Evolutionary conservation across 345 rosid genomes (phyloP), one percentile per base, ranked within the genome.

Genomic region (Mangifera indica): DNA sequence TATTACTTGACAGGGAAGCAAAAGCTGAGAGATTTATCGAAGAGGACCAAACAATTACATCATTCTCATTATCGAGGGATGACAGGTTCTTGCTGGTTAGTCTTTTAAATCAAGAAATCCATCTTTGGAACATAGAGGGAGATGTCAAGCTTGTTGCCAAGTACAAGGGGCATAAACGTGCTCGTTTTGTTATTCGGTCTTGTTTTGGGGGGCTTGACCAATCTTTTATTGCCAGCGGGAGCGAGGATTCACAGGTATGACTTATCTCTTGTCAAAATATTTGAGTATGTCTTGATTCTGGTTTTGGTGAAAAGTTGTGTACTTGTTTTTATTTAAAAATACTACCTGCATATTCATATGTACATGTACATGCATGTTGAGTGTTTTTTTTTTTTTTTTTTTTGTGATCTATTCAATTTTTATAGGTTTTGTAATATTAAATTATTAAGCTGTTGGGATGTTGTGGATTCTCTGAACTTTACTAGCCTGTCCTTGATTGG

Each of bases 201-300:
- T 89, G 93, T 76, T 85, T 89, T 74, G 93, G 93, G 73, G 93
- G 93, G 70, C 78, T 85, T 34, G 86, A 77, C 46, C 78, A 89
- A 76, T 83, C 91, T 21, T 89, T 87, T 77, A 70, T 89, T 72
- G 93, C 93, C 51, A 85, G 91, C 51, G 93, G 93, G 25, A 89
- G 93, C 49, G 89, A 89, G 81, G 91, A 89, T 80, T 84, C 93
- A 58, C 89, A 84, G 91, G 93, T 87, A 81, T 55, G 75, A 37
- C 37, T 51, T 26, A 61, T 71, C n/a, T 15, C 5, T 37, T 7
- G 22, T 52, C 58, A 48, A 29, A 60, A 4, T 62, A 32, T 29
- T 21, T 44, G 44, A 70, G 34, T 12, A 4, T 54, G 18, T 8
- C 46, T 67, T 66, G 51, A 40, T 44, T 42, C 54, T 66, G 57